Conservation (phyloP, 169 alveolate species). For the Perkinsus marinus region DNA sequence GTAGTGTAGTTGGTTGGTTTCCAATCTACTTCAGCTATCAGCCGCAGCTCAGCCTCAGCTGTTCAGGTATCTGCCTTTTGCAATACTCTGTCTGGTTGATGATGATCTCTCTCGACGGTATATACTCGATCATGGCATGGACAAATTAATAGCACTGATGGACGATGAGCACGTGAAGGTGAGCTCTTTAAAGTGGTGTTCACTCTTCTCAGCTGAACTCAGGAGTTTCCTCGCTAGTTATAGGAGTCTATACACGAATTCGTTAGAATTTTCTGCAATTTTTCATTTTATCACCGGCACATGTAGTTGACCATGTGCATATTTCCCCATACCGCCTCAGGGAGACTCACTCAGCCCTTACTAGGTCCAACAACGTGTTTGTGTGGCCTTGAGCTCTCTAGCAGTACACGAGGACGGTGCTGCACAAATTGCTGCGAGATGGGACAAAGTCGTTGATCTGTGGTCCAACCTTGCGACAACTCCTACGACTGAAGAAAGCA, state of each 20-base stretch:
- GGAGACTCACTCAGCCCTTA: background rate
- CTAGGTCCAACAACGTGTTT: background rate
- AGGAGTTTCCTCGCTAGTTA: background rate
- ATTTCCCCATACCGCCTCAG: background rate
- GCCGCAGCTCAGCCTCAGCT: too few species aligned
- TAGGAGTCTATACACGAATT: too few species aligned
- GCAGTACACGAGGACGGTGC: background rate
- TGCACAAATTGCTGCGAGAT: background rate
- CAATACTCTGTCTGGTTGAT: background rate
- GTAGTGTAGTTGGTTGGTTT: too few species aligned
- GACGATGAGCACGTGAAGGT: background rate
- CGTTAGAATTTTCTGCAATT: too few species aligned
- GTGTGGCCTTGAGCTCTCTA: background rate
- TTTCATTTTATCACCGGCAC: background rate
- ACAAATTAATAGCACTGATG: background rate
- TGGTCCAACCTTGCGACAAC: background rate
- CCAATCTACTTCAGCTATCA: too few species aligned
- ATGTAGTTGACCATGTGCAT: background rate
- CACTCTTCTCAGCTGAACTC: background rate
- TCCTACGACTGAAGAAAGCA: background rate
- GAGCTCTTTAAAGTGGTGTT: background rate
- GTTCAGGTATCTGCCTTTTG: background rate
- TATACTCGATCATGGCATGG: background rate
- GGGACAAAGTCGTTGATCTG: background rate
- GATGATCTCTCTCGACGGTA: background rate